Evolutionary conservation across 2,329 filamentous ascomycete genomes (phyloP).

Genomic region (Penicillium hordei): DNA sequence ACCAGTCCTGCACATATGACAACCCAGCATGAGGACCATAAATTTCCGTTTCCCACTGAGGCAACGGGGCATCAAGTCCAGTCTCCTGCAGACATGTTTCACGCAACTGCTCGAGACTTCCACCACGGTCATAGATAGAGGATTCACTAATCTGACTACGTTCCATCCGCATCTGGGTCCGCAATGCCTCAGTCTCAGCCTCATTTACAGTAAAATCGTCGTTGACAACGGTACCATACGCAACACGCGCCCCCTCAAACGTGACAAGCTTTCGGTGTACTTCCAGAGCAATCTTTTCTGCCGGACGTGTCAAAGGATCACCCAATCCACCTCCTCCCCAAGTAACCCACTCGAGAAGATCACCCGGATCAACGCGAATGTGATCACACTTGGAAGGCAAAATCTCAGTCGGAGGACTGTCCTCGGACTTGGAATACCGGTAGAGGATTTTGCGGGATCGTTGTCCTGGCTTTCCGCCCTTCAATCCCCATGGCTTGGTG

Average conservation of each 20-base stretch:
- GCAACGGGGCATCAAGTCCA: constrained; percentile 43
- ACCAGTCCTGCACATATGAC: constrained; percentile 50
- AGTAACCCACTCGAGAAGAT: constrained; percentile 53
- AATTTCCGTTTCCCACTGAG: constrained; percentile 47
- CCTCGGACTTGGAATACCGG: constrained; percentile 40
- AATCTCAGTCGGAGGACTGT: constrained; percentile 30
- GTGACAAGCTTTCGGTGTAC: constrained; percentile 50
- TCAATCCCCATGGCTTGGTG: constrained; percentile 53
- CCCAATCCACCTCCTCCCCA: constrained; percentile 53
- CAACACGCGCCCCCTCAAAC: constrained; percentile 43
- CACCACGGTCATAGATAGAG: constrained; percentile 47
- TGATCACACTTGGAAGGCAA: constrained; percentile 48
- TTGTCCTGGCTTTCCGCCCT: constrained; percentile 48
- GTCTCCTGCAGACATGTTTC: constrained; percentile 44
- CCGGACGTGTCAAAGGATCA: constrained; percentile 48
- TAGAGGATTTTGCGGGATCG: constrained; percentile 42
- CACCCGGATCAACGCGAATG: constrained; percentile 47
- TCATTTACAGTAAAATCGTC: constrained; percentile 39
- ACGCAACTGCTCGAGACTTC: constrained; percentile 42
- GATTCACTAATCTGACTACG: constrained; percentile 21
- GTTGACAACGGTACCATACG: constrained; percentile 51
- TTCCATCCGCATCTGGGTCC: constrained; percentile 33
- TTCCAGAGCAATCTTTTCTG: constrained; percentile 48
- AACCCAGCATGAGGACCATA: constrained; percentile 51
- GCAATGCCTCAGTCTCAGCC: constrained; percentile 38